phyloP scores from a whole-genome alignment of 176 grass and related monocot genomes.

The Raddia guianensis region DNA sequence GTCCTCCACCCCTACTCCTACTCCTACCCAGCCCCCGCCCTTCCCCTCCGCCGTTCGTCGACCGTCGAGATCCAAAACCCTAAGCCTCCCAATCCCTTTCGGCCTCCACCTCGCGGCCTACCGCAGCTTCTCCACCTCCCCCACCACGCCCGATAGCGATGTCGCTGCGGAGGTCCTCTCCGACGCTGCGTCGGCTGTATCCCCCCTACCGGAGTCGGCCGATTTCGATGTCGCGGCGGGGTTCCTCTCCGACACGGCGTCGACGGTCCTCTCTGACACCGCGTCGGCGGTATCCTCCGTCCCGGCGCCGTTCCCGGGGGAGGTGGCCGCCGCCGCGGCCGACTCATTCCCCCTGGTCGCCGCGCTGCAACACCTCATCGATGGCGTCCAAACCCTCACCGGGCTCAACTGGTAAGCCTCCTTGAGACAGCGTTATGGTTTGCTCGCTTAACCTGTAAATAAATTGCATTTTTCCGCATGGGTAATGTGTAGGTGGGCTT shows the following conservation, averaged over 20 bases:
- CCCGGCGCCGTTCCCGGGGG: constrained; percentile 59
- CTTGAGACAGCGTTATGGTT: background rate
- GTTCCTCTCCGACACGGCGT: constrained; percentile 26
- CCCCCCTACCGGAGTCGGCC: constrained; percentile 26
- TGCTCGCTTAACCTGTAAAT: background rate
- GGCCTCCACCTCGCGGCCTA: constrained; percentile 32
- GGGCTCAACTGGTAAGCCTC: constrained; percentile 72
- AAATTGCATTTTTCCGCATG: background rate
- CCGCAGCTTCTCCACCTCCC: constrained; percentile 33
- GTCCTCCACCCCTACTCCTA: background rate
- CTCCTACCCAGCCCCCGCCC: background rate
- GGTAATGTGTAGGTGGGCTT: constrained; percentile 67
- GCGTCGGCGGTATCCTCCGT: background rate
- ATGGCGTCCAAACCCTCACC: constrained; percentile 60
- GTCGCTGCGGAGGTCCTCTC: constrained; percentile 40
- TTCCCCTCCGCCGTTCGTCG: constrained; percentile 2
- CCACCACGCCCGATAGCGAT: constrained; percentile 24
- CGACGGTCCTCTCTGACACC: constrained; percentile 38
- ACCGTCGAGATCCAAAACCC: background rate
- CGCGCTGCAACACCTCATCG: constrained; percentile 69
- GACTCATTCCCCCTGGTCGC: constrained; percentile 65
- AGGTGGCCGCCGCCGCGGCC: constrained; percentile 75
- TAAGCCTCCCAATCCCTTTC: constrained; percentile 37
- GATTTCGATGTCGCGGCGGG: constrained; percentile 23
- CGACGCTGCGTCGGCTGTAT: constrained; percentile 29